Percentiles rank a stretch among this genome's conserved stretches.
Conservation (phyloP, 805 yeast genomes). For the Millerozyma miso region DNA sequence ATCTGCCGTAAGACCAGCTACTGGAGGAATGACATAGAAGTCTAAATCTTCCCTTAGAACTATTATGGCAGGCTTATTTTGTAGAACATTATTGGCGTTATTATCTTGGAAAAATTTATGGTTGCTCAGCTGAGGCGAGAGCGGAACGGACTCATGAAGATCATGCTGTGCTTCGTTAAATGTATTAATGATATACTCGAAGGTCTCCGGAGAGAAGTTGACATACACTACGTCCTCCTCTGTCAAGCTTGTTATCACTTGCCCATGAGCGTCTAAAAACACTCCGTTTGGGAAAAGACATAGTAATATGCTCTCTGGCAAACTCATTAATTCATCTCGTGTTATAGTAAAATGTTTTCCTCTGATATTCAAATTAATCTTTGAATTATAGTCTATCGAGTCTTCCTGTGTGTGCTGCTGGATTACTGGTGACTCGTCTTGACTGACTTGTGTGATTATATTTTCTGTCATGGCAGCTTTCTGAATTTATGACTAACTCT, state of each 20-base stretch:
- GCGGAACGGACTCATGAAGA: constrained; percentile 25
- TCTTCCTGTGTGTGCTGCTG: constrained; percentile 20
- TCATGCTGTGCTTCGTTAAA: constrained; percentile 70
- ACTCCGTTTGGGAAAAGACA: constrained; percentile 91
- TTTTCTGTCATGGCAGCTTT: constrained; percentile 32
- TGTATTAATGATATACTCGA: constrained; percentile 71
- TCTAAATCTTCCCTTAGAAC: constrained; percentile 93
- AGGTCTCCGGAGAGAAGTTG: constrained; percentile 82
- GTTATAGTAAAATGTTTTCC: constrained; percentile 72
- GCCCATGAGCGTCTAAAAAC: constrained; percentile 71
- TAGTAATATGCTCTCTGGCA: constrained; percentile 85
- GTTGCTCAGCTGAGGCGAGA: constrained; percentile 31
- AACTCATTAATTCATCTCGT: constrained; percentile 82
- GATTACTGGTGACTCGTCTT: constrained; percentile 21
- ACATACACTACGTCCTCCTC: constrained; percentile 78
- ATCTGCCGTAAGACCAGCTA: constrained; percentile 48
- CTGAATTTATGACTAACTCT: too few relatives aligned
- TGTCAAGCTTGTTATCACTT: constrained; percentile 71
- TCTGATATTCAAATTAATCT: constrained; percentile 73
- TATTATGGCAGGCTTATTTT: constrained; percentile 82
- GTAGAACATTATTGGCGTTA: constrained; percentile 51
- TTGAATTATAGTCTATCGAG: constrained; percentile 55
- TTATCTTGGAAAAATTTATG: constrained; percentile 14
- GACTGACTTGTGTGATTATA: constrained; percentile 72
- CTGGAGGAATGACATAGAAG: constrained; percentile 83